Percentiles rank a stretch among this genome's conserved stretches.
Conservation (phyloP, 208 protist genomes). For the Leishmania arabica region DNA sequence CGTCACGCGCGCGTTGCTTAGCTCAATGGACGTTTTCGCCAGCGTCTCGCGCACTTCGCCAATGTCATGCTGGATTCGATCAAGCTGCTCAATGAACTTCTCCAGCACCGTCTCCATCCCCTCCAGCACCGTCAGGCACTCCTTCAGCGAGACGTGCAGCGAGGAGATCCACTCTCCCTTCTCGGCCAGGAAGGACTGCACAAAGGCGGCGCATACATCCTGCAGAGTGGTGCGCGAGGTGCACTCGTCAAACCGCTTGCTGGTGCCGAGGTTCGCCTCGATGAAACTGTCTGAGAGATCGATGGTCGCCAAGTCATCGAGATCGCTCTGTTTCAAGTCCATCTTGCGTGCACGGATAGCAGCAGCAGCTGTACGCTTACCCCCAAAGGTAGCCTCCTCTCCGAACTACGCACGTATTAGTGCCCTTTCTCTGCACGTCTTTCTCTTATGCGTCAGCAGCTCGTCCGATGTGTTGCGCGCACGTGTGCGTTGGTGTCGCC, state of each 20-base stretch:
- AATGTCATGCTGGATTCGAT: constrained; percentile 70
- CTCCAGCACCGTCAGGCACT: constrained; percentile 58
- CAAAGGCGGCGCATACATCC: constrained; percentile 67
- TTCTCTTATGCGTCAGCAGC: not conserved
- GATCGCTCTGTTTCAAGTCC: constrained; percentile 38
- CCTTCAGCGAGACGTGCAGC: constrained; percentile 55
- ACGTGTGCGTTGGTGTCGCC: not conserved
- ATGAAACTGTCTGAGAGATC: constrained; percentile 64
- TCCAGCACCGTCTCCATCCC: constrained; percentile 73
- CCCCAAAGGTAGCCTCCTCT: not conserved
- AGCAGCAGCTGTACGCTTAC: not conserved
- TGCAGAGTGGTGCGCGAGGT: constrained; percentile 43
- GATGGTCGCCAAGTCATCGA: constrained; percentile 62
- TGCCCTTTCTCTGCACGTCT: not conserved
- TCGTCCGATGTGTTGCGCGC: not conserved
- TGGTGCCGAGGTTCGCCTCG: constrained; percentile 36
- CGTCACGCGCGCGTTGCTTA: constrained; percentile 47
- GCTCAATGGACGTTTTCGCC: constrained; percentile 41
- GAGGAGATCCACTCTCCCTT: constrained; percentile 52
- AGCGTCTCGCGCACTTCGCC: constrained; percentile 72
- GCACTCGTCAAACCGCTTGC: constrained; percentile 36
- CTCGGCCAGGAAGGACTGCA: constrained; percentile 64
- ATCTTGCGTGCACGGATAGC: not conserved
- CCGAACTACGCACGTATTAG: not conserved
- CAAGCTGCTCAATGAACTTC: constrained; percentile 67